A percentile compares a stretch with the other conserved stretches of the same genome.
These are phyloP conservation scores for Capsicum chinense DNA, from an alignment of 257 asterid genomes.

Conservation along the genomic window DNA sequence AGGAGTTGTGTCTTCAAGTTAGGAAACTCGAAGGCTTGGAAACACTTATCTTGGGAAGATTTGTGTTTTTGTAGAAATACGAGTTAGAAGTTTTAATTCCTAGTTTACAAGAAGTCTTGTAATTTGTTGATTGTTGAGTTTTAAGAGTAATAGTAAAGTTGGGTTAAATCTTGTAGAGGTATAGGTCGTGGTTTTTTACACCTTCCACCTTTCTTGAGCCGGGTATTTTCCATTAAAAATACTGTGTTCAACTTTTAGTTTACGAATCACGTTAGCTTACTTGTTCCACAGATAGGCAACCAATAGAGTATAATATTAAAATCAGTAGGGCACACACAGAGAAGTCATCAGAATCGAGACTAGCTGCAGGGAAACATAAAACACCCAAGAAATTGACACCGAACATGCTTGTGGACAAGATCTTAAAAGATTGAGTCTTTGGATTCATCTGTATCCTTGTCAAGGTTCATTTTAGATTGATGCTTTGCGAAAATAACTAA, in stretches of 20 bases:
- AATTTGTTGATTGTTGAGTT: too few relatives aligned
- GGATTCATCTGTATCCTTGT: slow-evolving; percentile 39
- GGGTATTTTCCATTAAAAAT: too few relatives aligned
- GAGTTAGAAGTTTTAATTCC: too few relatives aligned
- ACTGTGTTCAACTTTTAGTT: background rate
- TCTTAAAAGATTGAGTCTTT: slow-evolving; percentile 56
- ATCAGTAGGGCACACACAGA: slow-evolving; percentile 23
- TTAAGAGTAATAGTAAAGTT: too few relatives aligned
- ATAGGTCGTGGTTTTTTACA: background rate
- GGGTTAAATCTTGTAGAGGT: background rate
- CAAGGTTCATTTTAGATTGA: background rate
- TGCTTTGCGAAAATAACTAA: background rate
- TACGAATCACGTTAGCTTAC: background rate
- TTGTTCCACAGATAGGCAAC: too few relatives aligned
- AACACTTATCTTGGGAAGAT: too few relatives aligned
- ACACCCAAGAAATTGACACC: slow-evolving; percentile 52
- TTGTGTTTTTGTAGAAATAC: too few relatives aligned
- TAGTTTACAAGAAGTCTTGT: too few relatives aligned
- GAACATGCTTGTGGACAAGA: slow-evolving; percentile 62
- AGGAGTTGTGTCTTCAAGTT: too few relatives aligned
- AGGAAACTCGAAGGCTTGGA: too few relatives aligned
- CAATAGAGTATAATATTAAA: too few relatives aligned
- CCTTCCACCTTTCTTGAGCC: too few relatives aligned
- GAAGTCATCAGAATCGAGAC: slow-evolving; percentile 62
- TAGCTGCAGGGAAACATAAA: slow-evolving; percentile 49